Percentiles rank a stretch among this genome's conserved stretches.
These are phyloP conservation scores for Spathaspora sp. DNA, from an alignment of 1,139 yeast genomes.

Conservation along the genomic window DNA sequence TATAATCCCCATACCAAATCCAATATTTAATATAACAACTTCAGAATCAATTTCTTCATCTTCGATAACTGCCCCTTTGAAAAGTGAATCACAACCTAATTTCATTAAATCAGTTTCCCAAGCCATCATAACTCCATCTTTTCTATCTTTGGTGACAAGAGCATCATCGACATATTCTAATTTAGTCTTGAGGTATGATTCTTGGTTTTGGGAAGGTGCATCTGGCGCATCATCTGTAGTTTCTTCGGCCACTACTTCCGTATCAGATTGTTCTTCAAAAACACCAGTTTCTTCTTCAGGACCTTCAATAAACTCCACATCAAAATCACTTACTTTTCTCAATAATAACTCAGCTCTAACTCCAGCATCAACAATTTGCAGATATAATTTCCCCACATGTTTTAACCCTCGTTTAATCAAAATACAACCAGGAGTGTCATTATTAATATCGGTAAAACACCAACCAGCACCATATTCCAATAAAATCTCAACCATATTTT, in stretches of 20 bases:
- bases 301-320: slow-evolving; percentile 38
- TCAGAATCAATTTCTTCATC: slow-evolving; percentile 37
- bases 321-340: slow-evolving; percentile 67
- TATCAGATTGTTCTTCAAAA: slow-evolving; percentile 15
- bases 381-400: slow-evolving; percentile 39
- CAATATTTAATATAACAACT: slow-evolving; percentile 70
- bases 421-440: slow-evolving; percentile 78
- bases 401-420: slow-evolving; percentile 51
- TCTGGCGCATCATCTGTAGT: slow-evolving; percentile 18
- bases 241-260: slow-evolving; percentile 15
- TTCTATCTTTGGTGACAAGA: slow-evolving; percentile 65
- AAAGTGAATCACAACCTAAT: slow-evolving; percentile 70
- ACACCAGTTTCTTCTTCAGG: slow-evolving; percentile 17
- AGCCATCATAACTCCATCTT: slow-evolving; percentile 97
- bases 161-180: slow-evolving; percentile 72
- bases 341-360: slow-evolving; percentile 84
- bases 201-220: slow-evolving; percentile 66
- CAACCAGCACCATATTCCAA: slow-evolving; percentile 92
- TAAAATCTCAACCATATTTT: slow-evolving; percentile 58
- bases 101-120: slow-evolving; percentile 90
- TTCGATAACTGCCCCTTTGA: slow-evolving; percentile 35
- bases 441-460: slow-evolving; percentile 67
- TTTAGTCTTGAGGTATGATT: slow-evolving; percentile 63
- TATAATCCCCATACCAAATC: slow-evolving; percentile 96
- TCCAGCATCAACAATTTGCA: slow-evolving; percentile 77